These are phyloP conservation scores for Rhizoclosmatium globosum DNA, from an alignment of 192 early-diverging fungal genomes.

Conservation along the genomic window DNA sequence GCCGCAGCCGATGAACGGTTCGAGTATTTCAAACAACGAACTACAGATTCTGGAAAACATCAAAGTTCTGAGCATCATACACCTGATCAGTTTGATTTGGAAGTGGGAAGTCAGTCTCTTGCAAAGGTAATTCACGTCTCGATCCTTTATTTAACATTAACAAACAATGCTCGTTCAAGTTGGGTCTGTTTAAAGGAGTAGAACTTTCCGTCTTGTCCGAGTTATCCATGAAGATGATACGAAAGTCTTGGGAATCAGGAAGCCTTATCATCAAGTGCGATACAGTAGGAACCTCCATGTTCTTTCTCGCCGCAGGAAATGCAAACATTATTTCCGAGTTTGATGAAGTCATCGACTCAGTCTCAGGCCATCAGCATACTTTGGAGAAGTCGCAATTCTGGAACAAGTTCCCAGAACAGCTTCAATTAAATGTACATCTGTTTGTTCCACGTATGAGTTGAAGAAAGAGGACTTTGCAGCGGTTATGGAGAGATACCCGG, in stretches of 20 bases:
- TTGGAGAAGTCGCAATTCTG: slow-evolving; percentile 65
- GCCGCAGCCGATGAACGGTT: slow-evolving; percentile 50
- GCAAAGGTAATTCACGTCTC: slow-evolving; percentile 39
- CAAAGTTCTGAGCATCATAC: not conserved
- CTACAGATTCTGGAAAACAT: not conserved
- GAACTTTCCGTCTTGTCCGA: slow-evolving; percentile 47
- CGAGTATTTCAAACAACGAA: not conserved
- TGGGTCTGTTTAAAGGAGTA: slow-evolving; percentile 43
- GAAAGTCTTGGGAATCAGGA: slow-evolving; percentile 39
- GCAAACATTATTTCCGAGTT: slow-evolving; percentile 56
- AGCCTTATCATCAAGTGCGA: slow-evolving; percentile 47
- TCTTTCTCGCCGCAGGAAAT: slow-evolving; percentile 57
- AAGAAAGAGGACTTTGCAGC: slow-evolving; percentile 43
- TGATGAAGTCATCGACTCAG: slow-evolving; percentile 52
- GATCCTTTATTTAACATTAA: not conserved
- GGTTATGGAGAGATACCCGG: slow-evolving; percentile 43
- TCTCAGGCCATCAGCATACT: slow-evolving; percentile 49
- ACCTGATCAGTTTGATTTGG: slow-evolving; percentile 50
- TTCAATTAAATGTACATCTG: slow-evolving; percentile 40
- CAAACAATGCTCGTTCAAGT: slow-evolving; percentile 16
- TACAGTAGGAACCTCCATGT: slow-evolving; percentile 55
- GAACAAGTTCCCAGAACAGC: slow-evolving; percentile 59
- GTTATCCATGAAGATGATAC: slow-evolving; percentile 46
- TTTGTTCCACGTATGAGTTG: slow-evolving; percentile 48
- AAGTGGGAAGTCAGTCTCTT: slow-evolving; percentile 50